A percentile compares a stretch with the other conserved stretches of the same genome.
These are phyloP conservation scores for Rasamsonia emersonii DNA, from an alignment of 2,329 filamentous ascomycete species.

Conservation along the genomic window DNA sequence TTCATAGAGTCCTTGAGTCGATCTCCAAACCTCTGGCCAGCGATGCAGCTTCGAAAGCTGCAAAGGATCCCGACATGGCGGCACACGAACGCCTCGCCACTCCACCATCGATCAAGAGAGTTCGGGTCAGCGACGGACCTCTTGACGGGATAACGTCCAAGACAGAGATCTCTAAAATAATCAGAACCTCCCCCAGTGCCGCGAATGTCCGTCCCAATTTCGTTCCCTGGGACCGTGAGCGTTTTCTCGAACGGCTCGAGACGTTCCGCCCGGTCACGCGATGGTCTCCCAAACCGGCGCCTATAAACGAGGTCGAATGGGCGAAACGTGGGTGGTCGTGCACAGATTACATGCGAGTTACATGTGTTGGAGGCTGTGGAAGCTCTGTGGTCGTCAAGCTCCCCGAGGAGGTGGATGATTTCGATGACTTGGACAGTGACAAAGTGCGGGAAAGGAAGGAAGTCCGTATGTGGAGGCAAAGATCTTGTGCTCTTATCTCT, in stretches of 20 bases:
- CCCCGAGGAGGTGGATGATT: constrained; percentile 53
- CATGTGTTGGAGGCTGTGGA: constrained; percentile 71
- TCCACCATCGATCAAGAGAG: constrained; percentile 26
- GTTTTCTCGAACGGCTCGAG: constrained; percentile 70
- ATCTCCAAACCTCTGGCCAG: constrained; percentile 26
- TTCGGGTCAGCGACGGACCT: constrained; percentile 20
- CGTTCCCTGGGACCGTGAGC: constrained; percentile 73
- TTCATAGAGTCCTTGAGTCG: constrained; percentile 38
- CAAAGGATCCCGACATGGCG: constrained; percentile 13
- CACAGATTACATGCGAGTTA: constrained; percentile 71
- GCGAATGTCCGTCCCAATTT: constrained; percentile 55
- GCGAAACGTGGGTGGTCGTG: constrained; percentile 89
- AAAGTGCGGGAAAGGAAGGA: constrained; percentile 34
- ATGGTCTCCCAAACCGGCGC: constrained; percentile 87
- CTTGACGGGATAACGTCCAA: constrained; percentile 7
- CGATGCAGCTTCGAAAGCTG: constrained; percentile 14
- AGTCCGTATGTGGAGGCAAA: constrained; percentile 28
- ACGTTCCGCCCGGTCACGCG: constrained; percentile 86
- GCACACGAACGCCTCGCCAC: constrained; percentile 17
- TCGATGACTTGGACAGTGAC: constrained; percentile 36
- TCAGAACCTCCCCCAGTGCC: constrained; percentile 20
- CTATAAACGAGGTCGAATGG: constrained; percentile 86
- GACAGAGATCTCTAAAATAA: constrained; percentile 12
- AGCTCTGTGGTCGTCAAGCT: constrained; percentile 77
- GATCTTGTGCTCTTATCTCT: neutral